These are phyloP conservation scores for Bruguiera hainesii DNA, from an alignment of 441 rosid species.

Conservation along the genomic window DNA sequence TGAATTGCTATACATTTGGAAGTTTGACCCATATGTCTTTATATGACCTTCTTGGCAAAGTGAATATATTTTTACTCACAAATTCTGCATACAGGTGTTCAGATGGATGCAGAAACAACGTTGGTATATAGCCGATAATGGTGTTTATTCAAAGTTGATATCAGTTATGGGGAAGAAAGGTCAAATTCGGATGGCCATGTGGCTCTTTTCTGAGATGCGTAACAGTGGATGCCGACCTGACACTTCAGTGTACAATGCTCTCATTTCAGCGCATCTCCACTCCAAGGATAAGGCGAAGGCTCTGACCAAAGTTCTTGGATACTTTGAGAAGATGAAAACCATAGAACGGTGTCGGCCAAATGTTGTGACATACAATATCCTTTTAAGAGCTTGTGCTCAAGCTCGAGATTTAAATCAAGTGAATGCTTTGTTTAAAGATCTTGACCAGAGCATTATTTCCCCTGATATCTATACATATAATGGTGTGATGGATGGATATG, in stretches of 20 bases:
- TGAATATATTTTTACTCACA: not conserved
- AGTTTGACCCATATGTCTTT: not conserved
- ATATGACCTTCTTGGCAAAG: not conserved
- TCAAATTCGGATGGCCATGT: slow-evolving; percentile 89
- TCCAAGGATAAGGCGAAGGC: slow-evolving; percentile 75
- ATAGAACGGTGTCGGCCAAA: slow-evolving; percentile 74
- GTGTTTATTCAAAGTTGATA: slow-evolving; percentile 79
- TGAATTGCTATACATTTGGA: not conserved
- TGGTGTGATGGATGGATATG: slow-evolving; percentile 94
- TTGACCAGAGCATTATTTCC: slow-evolving; percentile 52
- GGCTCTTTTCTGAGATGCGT: slow-evolving; percentile 96
- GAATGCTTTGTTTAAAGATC: slow-evolving; percentile 66
- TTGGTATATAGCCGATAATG: slow-evolving; percentile 86
- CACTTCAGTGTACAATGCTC: slow-evolving; percentile 79
- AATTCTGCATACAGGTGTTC: slow-evolving; percentile 52
- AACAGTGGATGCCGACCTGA: slow-evolving; percentile 93
- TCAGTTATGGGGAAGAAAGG: slow-evolving; percentile 88
- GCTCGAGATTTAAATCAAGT: slow-evolving; percentile 70
- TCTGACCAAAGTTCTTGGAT: slow-evolving; percentile 63
- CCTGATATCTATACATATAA: slow-evolving; percentile 75
- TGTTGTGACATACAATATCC: slow-evolving; percentile 83
- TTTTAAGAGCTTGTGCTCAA: slow-evolving; percentile 81
- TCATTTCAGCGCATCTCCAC: slow-evolving; percentile 84
- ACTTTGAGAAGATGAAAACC: slow-evolving; percentile 77
- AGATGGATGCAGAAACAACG: slow-evolving; percentile 97